A percentile compares a stretch with the other conserved stretches of the same genome.
phyloP scores from a whole-genome alignment of 768 basidiomycete genomes.

The Fomitopsis serialis region DNA sequence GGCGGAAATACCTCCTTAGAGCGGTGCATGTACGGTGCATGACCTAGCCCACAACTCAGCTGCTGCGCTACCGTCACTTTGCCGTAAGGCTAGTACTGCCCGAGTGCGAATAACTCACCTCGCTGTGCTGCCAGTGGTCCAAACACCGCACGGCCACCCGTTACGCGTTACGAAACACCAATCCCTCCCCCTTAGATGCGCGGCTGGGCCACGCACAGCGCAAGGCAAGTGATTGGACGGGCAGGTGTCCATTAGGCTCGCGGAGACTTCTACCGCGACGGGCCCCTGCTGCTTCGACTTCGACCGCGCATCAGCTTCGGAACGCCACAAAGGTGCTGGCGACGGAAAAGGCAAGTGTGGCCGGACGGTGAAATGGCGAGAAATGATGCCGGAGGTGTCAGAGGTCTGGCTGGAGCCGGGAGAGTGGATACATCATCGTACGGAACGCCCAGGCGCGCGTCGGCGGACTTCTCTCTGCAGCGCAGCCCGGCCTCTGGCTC shows the following conservation, averaged over 20 bases:
- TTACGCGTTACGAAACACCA: too few species aligned
- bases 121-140: too few species aligned
- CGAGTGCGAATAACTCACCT: too few species aligned
- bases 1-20: too few species aligned
- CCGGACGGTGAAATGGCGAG: not conserved
- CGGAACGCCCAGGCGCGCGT: slow-evolving; percentile 10
- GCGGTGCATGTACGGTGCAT: too few species aligned
- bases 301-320: slow-evolving; percentile 10
- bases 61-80: too few species aligned
- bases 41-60: too few species aligned
- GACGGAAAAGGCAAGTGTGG: slow-evolving; percentile 5
- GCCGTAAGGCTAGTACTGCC: too few species aligned
- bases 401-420: slow-evolving; percentile 11
- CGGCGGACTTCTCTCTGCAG: slow-evolving; percentile 14
- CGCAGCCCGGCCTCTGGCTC: not conserved
- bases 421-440: not conserved
- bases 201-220: too few species aligned
- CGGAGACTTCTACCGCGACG: slow-evolving; percentile 17
- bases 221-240: not conserved
- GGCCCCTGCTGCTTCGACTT: slow-evolving; percentile 5
- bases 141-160: too few species aligned
- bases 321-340: slow-evolving; percentile 19
- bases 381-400: slow-evolving; percentile 16
- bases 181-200: too few species aligned
- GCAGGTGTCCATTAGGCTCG: not conserved